phyloP scores from a whole-genome alignment of 805 yeast species.

The Debaryomyces prosopidis region DNA sequence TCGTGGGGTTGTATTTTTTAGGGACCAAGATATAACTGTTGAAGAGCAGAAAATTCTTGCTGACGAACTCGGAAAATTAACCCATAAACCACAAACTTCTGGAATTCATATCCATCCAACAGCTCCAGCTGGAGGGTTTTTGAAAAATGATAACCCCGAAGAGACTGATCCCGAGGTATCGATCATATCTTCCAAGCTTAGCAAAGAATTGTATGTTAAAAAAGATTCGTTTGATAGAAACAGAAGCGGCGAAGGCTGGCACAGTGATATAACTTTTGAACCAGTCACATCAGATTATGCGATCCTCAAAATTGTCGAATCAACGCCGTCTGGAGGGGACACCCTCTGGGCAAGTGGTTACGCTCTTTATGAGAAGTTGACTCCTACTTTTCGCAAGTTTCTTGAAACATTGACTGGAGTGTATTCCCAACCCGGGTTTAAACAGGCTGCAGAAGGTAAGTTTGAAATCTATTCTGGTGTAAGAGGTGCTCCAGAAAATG shows the following conservation, averaged over 20 bases:
- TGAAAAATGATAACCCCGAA: constrained; percentile 5
- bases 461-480: constrained; percentile 25
- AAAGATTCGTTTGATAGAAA: neutral
- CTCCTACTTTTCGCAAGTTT: constrained; percentile 38
- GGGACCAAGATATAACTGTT: constrained; percentile 6
- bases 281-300: constrained; percentile 58
- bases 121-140: constrained; percentile 10
- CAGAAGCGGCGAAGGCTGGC: constrained; percentile 32
- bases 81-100: constrained; percentile 7
- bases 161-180: constrained; percentile 9
- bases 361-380: constrained; percentile 53
- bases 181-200: constrained; percentile 6
- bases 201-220: constrained; percentile 4
- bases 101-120: constrained; percentile 10
- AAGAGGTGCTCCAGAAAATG: constrained; percentile 20
- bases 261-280: constrained; percentile 58
- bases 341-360: constrained; percentile 55
- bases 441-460: constrained; percentile 28
- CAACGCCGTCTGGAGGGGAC: constrained; percentile 54
- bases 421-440: constrained; percentile 14
- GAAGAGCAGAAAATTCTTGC: constrained; percentile 8
- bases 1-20: constrained; percentile 8
- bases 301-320: constrained; percentile 51
- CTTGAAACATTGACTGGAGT: constrained; percentile 8
- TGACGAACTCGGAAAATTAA: constrained; percentile 5